Conservation (phyloP, 2,329 filamentous ascomycete genomes). For the Lasiodiplodia hormozganensis region DNA sequence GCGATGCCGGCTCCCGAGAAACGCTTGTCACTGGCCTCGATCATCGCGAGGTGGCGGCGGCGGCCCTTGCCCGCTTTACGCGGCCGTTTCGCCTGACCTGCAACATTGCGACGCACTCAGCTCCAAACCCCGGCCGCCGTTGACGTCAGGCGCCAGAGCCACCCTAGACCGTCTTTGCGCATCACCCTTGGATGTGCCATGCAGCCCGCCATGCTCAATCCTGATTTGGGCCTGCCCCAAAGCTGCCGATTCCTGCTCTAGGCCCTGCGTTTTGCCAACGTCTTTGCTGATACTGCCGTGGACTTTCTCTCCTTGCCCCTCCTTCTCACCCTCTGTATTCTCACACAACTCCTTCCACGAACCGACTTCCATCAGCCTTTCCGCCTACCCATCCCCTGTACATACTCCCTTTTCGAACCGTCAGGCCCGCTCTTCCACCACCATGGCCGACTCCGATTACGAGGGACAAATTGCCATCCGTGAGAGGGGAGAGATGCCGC, state of each 20-base stretch:
- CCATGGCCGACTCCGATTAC: conserved; percentile 43
- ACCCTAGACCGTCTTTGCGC: conserved; percentile 19
- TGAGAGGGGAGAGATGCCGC: conserved; percentile 35
- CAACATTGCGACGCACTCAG: not conserved
- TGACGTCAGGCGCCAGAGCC: conserved; percentile 9
- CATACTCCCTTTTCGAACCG: conserved; percentile 1
- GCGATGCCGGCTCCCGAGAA: conserved; percentile 17
- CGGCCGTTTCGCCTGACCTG: conserved; percentile 4
- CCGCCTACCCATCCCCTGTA: conserved; percentile 3
- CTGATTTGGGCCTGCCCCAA: conserved; percentile 8
- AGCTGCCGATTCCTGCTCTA: conserved; percentile 29
- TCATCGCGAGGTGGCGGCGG: conserved; percentile 19
- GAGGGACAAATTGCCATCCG: conserved; percentile 31
- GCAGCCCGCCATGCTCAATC: conserved; percentile 15
- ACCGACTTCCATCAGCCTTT: not conserved
- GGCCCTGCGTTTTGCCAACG: conserved; percentile 27
- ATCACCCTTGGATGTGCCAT: conserved; percentile 3
- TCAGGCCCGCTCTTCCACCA: conserved; percentile 30
- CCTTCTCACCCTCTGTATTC: conserved; percentile 4
- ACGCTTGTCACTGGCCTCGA: conserved; percentile 4
- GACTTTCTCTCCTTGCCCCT: conserved; percentile 5
- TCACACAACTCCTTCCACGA: not conserved
- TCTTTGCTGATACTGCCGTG: conserved; percentile 17
- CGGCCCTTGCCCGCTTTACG: conserved; percentile 10
- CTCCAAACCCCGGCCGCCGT: conserved; percentile 17